Evolutionary conservation across 768 basidiomycete species (phyloP), one percentile per base, ranked within the genome.

Genomic region (Thelephora aurantiotincta): DNA sequence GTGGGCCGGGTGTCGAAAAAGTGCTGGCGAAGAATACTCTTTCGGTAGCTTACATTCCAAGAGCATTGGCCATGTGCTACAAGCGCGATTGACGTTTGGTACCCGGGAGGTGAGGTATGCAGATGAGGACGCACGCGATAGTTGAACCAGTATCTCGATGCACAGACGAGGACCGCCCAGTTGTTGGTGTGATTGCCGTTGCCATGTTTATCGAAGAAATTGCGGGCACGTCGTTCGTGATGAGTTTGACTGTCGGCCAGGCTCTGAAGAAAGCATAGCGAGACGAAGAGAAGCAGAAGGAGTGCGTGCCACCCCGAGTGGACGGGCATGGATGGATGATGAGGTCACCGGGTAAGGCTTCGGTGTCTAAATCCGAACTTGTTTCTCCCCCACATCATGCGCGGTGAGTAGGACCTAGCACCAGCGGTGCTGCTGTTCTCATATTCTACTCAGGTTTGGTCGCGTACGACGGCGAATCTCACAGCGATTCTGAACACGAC

Each of bases 51-150:
- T 58, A 89, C 93, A 99, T 97, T 59, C 92, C 93, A 19, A 99
- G 73, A 1, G 94, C 87, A 65, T 98, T 99, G 7, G 96, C 81
- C 91, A 98, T 98, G 62, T 98, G 96, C 92, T 97, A 54, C n/a
- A 46, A 42, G 34, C 13, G 50, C 22, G 26, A 30, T 30, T 16
- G 33, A 2, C 16, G 46, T 5, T 18, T 9, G 11, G 12, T 50
- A 19, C 43, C 48, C 47, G 22, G 30, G 22, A 23, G 11, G 13
- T 35, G n/a, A 19, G 2, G 26, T 26, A 6, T 35, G 2, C n/a
- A n/a, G 33, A 34, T 14, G 37, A 38, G 0, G 14, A 73, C 82
- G 46, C 58, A 96, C 94, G 37, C 94, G 70, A 59, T 99, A 99
- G 61, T 99, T 99, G 72, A 99, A 99, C 93, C 93, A 97, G 61